Evolutionary conservation across 805 yeast genomes (phyloP), one percentile per base, ranked within the genome.

Genomic region (Ogataea paradorogensis): DNA sequence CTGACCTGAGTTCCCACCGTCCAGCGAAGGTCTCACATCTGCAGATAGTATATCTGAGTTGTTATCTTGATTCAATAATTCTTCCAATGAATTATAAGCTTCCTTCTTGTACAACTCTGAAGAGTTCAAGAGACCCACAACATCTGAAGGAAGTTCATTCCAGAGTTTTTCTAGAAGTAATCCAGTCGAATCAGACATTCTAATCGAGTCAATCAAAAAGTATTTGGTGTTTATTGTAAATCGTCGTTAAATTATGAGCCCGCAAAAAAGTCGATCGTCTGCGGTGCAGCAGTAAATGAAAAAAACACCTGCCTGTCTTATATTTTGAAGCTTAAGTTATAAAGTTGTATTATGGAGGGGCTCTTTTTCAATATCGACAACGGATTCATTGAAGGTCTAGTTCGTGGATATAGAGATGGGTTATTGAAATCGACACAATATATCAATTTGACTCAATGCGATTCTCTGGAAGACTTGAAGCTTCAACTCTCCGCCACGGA

Each of bases 401-500:
- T 91, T 29, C 82, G 99, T 57, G 99, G 99, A 15, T 87, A 90
- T 71, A 80, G 90, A 57, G 80, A 84, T 43, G 96, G 95, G 0
- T 71, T 93, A 20, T 62, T 93, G 35, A 77, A 82, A 9, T 65
- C 77, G 23, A 78, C 83, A 51, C 97, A 90, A 65, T 93, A 93
- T 65, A 72, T 85, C 58, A 95, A 93, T 66, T 68, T 93, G 58
- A 86, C 97, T 3, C 99, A 93, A 63, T 95, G 99, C 67, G 99
- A 95, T 56, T 79, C 85, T 29, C 73, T 93, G 48, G 99, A 93
- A 42, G 99, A 93, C 66, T 72, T 95, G 58, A 91, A 89, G 66
- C 71, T 95, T 40, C 99, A 95, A 69, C 74, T 93, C 38, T 83
- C 96, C 3, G 88, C 97, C 29, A 91, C 99, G 9, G 99, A 95